Conservation (phyloP, 2,329 filamentous ascomycete genomes). For the Ceratocystis papillata region DNA sequence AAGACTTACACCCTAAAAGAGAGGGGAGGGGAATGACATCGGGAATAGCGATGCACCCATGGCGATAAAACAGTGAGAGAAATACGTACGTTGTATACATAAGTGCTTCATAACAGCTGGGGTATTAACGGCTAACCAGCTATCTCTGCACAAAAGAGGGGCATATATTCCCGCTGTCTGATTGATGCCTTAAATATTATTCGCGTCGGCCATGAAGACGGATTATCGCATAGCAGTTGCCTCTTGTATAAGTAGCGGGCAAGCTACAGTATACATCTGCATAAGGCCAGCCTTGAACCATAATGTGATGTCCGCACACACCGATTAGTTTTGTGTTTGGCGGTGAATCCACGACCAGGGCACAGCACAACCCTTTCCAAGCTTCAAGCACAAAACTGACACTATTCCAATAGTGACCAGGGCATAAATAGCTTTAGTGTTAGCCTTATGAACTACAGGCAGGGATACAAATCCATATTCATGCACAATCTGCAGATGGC, state of each 20-base stretch:
- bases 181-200: too few species aligned
- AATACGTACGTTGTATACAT: background rate
- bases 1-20: background rate
- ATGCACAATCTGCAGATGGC: constrained; percentile 8
- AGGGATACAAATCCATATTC: constrained; percentile 6
- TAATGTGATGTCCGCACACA: too few species aligned
- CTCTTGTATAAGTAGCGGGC: too few species aligned
- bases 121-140: background rate
- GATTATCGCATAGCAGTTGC: too few species aligned
- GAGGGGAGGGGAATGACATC: constrained; percentile 7
- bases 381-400: background rate
- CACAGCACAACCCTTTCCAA: too few species aligned
- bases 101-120: background rate
- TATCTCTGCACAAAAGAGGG: background rate
- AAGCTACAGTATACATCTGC: too few species aligned
- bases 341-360: too few species aligned
- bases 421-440: constrained; percentile 16
- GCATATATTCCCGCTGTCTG: background rate
- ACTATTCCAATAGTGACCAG: background rate
- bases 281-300: too few species aligned
- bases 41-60: constrained; percentile 1
- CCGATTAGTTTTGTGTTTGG: background rate
- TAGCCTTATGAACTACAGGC: constrained; percentile 8
- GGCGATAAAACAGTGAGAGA: constrained; percentile 4
- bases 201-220: too few species aligned